Evolutionary conservation across 345 rosid genomes (phyloP), one percentile per base, ranked within the genome.

Genomic region (Schrenkiella parvula): DNA sequence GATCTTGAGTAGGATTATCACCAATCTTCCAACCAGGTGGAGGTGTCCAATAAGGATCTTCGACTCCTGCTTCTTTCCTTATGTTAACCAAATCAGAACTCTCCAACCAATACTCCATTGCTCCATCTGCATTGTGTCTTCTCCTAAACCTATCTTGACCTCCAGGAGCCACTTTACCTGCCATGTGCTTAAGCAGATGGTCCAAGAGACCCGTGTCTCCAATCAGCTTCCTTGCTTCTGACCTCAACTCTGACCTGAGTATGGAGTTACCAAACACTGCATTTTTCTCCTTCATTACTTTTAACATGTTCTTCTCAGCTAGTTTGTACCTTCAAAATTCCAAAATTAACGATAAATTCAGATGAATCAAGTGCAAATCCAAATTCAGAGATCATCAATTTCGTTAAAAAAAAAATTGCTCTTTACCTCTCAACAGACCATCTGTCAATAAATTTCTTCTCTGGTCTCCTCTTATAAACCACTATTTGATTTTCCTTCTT

Each of bases 61-160:
- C 74, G 12, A 95, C 88, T 32, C 98, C 98, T 39, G 91, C 98
- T 55, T 86, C 84, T 78, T 78, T 85, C 79, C 99, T 87, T 25
- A 92, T 41, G 28, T 83, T 77, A 68, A 81, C 72, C 80, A 95
- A 77, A 64, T 90, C 84, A 62, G 97, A 86, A 29, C 83, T 83
- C 84, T 95, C 98, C 71, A 92, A 53, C 96, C 97, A 95, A 64
- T 95, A 92, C 84, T 92, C 98, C 97, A 95, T 90, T 19, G 95
- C 98, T 0, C 98, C 99, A 53, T 92, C 91, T 1, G 97, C 87
- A 60, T 92, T 95, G 74, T 95, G 99, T 64, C 88, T 70, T 82
- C 99, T 82, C 81, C 84, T 83, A 71, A 95, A 95, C 84, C 99
- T 83, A 26, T 86, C 91, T 71, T 76, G 80, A 11, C 92, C 95